Base-by-base conservation (phyloP, 352 stramenopile genomes). In the Thraustotheca clavata region DNA sequence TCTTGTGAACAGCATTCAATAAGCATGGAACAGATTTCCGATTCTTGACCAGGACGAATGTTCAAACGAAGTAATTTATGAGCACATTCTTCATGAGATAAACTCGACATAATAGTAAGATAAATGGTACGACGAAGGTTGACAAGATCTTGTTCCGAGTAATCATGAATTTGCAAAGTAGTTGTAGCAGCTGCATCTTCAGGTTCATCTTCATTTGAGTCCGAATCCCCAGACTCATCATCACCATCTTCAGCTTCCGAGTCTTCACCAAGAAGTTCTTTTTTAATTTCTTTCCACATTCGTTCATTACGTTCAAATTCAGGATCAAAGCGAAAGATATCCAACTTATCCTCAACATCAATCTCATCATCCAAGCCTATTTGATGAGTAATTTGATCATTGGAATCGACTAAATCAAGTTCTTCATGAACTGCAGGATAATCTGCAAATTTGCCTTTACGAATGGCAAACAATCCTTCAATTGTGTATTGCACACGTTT, bases 1-100 rank as follows among this genome's bases (percentile, higher is more conserved):
- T 99, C 96, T 73, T 99, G 96, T 43, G 88, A 97, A 73, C 97
- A 99, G 74, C 96, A 99, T 72, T 99, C 97, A 52, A 99, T 96
- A 20, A 99, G 77, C 97, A 99, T 99, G 60, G 97, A 97, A 67
- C 97, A 98, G 14, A 99, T 91, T 70, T 99, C 96, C 48, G 89
- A 90, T 74, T 99, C 96, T 43, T 98, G 87, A 5, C 96, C 97
- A 6, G 86, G 72, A 8, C 93, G 94, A 60, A 99, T 98, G 68
- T 98, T 90, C 50, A 99, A 83, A 73, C 98, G 98, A 47, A 98
- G 85, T 20, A 99, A 78, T 75, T 99, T 99, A 83, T 99, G 97
- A 9, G 92, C 91, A 62, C 94, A 99, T 73, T 99, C 97, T 78
- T 99, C 97, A 75, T 99, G 98, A 4, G 90, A 96, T 20, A 98